Percentiles rank a stretch among this genome's conserved stretches.
Evolutionary conservation across 2,329 filamentous ascomycete genomes (phyloP).

Genomic region (Cladosporium sp.): DNA sequence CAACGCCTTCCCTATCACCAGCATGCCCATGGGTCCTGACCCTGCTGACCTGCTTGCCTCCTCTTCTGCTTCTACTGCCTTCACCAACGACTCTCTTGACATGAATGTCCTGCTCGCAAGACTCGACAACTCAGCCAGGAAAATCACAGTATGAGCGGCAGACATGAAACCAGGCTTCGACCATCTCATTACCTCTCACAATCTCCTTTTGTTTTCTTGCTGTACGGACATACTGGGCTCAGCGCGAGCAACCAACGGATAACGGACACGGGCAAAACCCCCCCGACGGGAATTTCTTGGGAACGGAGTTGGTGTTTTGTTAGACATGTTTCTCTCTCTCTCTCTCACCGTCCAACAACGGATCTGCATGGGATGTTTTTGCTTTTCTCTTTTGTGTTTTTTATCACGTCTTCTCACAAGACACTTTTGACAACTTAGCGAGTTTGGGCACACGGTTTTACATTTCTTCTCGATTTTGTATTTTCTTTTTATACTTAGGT

Average conservation of each 20-base stretch:
- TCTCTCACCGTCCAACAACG: not conserved
- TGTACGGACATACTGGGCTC: constrained; percentile 3
- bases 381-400: not conserved
- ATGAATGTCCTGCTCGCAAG: constrained; percentile 34
- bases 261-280: constrained; percentile 9
- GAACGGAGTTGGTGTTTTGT: not conserved
- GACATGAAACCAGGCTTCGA: not conserved
- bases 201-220: not conserved
- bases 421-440: not conserved
- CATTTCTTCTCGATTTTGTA: not conserved
- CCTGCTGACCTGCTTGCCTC: constrained; percentile 31
- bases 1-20: constrained; percentile 38
- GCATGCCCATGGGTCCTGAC: constrained; percentile 31
- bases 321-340: not conserved
- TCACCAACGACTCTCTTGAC: constrained; percentile 25
- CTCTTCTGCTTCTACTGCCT: constrained; percentile 21
- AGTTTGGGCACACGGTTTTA: not conserved
- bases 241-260: constrained; percentile 11
- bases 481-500: not conserved
- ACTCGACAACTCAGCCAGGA: constrained; percentile 34
- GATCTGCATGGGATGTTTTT: not conserved
- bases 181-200: not conserved
- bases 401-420: not conserved
- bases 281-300: constrained; percentile 1
- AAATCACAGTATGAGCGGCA: constrained; percentile 4